Conservation (phyloP, 2,329 filamentous ascomycete species). For the Diaporthe caulivora region DNA sequence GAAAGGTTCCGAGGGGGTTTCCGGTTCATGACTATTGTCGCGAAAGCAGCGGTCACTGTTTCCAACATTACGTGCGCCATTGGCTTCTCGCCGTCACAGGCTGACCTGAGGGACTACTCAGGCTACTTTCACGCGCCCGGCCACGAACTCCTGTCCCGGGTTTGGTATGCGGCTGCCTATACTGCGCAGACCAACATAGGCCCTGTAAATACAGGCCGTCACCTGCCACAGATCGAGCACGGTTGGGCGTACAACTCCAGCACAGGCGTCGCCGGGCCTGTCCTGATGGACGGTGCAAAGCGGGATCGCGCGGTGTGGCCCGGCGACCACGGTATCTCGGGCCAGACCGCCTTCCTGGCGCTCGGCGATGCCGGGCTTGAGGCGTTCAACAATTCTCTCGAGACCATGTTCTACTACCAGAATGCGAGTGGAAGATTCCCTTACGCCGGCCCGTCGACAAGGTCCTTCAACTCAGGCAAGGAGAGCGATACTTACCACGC, state of each 20-base stretch:
- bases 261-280: slow-evolving; percentile 46
- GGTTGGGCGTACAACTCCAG: slow-evolving; percentile 45
- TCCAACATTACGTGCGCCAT: slow-evolving; percentile 46
- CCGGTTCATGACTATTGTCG: slow-evolving; percentile 55
- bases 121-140: slow-evolving; percentile 45
- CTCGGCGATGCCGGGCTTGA: slow-evolving; percentile 61
- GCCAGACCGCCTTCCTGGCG: slow-evolving; percentile 65
- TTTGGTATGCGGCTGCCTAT: slow-evolving; percentile 54
- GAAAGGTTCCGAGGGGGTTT: slow-evolving; percentile 57
- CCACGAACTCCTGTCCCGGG: slow-evolving; percentile 50
- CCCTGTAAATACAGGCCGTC: slow-evolving; percentile 20
- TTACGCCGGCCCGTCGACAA: slow-evolving; percentile 56
- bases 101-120: slow-evolving; percentile 45
- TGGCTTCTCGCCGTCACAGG: slow-evolving; percentile 49
- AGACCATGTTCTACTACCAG: slow-evolving; percentile 60
- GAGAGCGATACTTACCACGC: slow-evolving; percentile 23
- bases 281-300: slow-evolving; percentile 59
- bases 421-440: slow-evolving; percentile 52
- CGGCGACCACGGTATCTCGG: slow-evolving; percentile 70
- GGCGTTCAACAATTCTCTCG: slow-evolving; percentile 63
- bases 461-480: slow-evolving; percentile 17
- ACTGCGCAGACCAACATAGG: slow-evolving; percentile 49
- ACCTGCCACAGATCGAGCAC: slow-evolving; percentile 17
- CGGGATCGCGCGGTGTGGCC: slow-evolving; percentile 65
- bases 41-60: slow-evolving; percentile 43